Evolutionary conservation across 345 rosid genomes (phyloP).

Genomic region (Gossypium ekmanianum): DNA sequence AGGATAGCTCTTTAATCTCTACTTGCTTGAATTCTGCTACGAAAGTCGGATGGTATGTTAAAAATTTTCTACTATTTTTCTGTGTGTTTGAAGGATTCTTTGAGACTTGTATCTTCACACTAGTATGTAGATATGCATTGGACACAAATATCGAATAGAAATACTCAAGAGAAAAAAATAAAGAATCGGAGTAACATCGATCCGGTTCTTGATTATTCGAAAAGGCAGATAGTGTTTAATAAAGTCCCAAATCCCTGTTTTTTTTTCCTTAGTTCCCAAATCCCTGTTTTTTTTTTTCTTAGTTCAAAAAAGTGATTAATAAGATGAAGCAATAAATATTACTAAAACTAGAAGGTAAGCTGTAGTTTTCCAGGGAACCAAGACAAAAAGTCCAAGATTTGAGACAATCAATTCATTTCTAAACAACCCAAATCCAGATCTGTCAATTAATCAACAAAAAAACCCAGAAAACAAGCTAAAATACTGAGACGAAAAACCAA

Average conservation of each 20-base stretch:
- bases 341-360: background rate
- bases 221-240: too few species aligned
- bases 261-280: too few species aligned
- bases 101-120: too few species aligned
- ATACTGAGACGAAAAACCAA: background rate
- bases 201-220: background rate
- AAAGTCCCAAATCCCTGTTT: too few species aligned
- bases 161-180: background rate
- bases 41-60: too few species aligned
- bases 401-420: background rate
- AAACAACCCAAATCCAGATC: constrained; percentile 27
- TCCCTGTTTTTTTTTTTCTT: too few species aligned
- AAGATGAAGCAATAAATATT: background rate
- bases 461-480: background rate
- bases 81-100: too few species aligned
- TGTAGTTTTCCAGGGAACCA: constrained; percentile 4
- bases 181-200: background rate
- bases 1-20: too few species aligned
- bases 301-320: too few species aligned
- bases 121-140: background rate
- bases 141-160: background rate
- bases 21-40: too few species aligned
- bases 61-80: too few species aligned
- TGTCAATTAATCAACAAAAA: constrained; percentile 16
- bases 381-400: constrained; percentile 14